Evolutionary conservation across 2,329 filamentous ascomycete species (phyloP), one percentile per base, ranked within the genome.

Genomic region (Trichoderma semiorbis): DNA sequence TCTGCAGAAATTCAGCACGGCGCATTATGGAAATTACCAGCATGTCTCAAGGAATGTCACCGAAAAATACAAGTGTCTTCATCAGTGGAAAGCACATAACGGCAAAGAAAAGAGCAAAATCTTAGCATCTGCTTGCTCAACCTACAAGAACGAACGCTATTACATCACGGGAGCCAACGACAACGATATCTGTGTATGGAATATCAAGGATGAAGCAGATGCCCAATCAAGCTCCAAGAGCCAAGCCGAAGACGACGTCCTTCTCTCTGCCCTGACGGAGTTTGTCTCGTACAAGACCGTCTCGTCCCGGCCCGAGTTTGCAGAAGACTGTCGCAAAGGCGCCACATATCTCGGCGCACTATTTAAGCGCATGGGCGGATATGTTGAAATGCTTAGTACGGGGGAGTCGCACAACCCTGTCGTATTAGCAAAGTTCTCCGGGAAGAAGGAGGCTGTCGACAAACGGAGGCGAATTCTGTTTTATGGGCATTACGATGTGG

Each of bases 401-500:
- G 89, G 91, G 39, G 90, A 92, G 75, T 85, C 87, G 34, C 91
- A 93, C 76, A 98, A 98, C 78, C 96, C 96, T 0, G 91, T 99
- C n/a, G 94, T 99, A 0, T 92, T 93, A 75, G 96, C 96, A 53
- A 92, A 91, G 72, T 99, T 99, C 79, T 89, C 89, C 58, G 94
- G 92, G 5, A 96, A 91, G 80, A 89, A 87, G 73, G 86, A 89
- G 12, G 88, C 90, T 1, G 84, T 88, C 0, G 86, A 88, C 30
- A 85, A 89, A 30, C 88, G 93, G 21, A 97, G 96, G 82, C 94
- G 93, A 34, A 93, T 98, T 10, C 84, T 99, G 0, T 99, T 99
- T 80, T 99, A 99, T 78, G 96, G 97, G 0, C 96, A 99, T 80
- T 99, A 99, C 84, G 96, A 99, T 78, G 95, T 99, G 3, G 96